Conservation (phyloP, 208 protist genomes). For the Acanthamoeba castellanii region DNA sequence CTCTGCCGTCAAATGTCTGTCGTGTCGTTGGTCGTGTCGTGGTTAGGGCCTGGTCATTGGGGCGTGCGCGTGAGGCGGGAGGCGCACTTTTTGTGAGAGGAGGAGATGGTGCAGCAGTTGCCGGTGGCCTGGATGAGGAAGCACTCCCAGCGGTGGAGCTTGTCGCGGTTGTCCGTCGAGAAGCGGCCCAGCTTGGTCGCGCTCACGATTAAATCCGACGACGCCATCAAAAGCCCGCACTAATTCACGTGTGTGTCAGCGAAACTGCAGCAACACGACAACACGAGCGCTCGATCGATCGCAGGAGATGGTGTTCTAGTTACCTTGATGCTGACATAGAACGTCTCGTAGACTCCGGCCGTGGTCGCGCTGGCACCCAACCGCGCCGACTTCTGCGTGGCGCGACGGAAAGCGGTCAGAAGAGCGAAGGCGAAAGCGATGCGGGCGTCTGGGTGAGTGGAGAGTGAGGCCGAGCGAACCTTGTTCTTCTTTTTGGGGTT, state of each 20-base stretch:
- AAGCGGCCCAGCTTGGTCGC: constrained; percentile 57
- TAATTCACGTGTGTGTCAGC: background rate
- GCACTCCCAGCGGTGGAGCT: constrained; percentile 18
- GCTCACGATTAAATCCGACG: constrained; percentile 4
- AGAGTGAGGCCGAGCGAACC: background rate
- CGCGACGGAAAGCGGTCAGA: background rate
- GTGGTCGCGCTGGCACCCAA: background rate
- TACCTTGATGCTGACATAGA: constrained; percentile 56
- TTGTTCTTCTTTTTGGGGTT: constrained; percentile 44
- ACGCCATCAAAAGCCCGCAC: constrained; percentile 25
- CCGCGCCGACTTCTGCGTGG: constrained; percentile 1
- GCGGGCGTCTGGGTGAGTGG: background rate
- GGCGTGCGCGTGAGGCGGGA: background rate
- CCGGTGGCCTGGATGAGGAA: constrained; percentile 47
- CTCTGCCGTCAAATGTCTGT: constrained; percentile 2
- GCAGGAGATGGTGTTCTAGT: background rate
- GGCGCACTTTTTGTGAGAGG: background rate
- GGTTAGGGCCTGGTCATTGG: background rate
- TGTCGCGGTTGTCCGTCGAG: constrained; percentile 16
- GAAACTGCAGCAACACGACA: background rate
- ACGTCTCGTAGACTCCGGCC: constrained; percentile 25
- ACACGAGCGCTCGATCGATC: background rate
- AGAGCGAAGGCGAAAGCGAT: background rate
- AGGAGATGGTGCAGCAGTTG: constrained; percentile 63
- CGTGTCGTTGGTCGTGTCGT: background rate